Base-by-base conservation (phyloP, 495 filamentous ascomycete genomes). In the Ramalina intermedia region DNA sequence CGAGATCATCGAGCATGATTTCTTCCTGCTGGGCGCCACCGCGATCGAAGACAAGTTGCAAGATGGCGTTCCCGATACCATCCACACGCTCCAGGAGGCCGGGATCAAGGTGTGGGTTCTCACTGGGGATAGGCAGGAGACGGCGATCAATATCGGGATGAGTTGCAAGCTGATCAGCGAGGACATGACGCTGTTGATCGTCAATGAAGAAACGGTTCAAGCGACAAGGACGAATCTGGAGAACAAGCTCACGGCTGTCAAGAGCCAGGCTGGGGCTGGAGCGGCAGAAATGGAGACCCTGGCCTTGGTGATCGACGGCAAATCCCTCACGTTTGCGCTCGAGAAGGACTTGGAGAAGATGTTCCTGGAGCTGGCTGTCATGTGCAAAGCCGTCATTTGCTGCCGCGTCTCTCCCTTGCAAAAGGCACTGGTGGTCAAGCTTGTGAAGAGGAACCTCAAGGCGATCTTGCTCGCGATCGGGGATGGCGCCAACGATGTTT, bases 71-170 rank as follows among this genome's bases (percentile, higher is more conserved):
- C 93, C 93, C 4, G 93, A 99, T 62, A 99, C 93, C 2, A 99
- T 99, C 53, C 87, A 96, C 65, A 96, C 90, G 0, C 75, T 99
- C 9, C 93, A 99, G 61, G 84, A 86, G 49, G 93, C 93, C 18
- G 91, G 91, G 26, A 96, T 99, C 65, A 99, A 99, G 68, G 80
- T 99, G 41, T 99, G 93, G 91, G 93, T 99, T 18, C 66, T 99
- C 62, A 99, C 93, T 37, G 93, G 93, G 58, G 93, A 99, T 70
- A 75, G 93, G 58, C 93, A 99, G 62, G 93, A 99, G 62, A 99
- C 93, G 42, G 93, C 93, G 43, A 99, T 99, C 69, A 99, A 99
- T 60, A 99, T 99, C 58, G 93, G 93, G 49, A 99, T 99, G 93
- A 94, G 87, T 58, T 99, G 93, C 66, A 96, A 96, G 69, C 74